Percentiles rank a stretch among this genome's conserved stretches.
phyloP scores from a whole-genome alignment of 2,329 filamentous ascomycete genomes.

The Monilinia laxa region DNA sequence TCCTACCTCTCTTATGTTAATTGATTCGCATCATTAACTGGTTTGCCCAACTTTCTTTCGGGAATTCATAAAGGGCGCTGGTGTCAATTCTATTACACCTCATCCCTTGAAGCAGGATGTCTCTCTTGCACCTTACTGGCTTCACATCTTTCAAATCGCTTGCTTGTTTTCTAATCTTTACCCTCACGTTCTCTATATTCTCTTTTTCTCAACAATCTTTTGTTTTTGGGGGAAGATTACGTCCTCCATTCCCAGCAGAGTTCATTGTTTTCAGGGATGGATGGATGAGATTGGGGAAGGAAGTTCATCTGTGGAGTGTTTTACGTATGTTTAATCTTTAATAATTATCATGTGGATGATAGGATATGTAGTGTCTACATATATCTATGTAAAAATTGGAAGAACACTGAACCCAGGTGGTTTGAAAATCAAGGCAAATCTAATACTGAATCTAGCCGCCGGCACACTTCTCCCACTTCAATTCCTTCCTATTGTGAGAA shows the following conservation, averaged over 20 bases:
- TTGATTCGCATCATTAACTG: neutral
- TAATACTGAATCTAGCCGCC: conserved; percentile 4
- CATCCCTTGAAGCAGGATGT: neutral
- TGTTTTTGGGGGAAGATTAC: conserved; percentile 1
- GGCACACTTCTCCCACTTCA: conserved; percentile 19
- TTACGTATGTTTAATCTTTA: conserved; percentile 9
- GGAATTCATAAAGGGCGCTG: neutral
- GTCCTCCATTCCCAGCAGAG: neutral
- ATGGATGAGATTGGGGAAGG: conserved; percentile 5
- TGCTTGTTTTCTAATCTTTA: conserved; percentile 2
- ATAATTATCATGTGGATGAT: neutral
- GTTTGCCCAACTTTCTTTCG: no score
- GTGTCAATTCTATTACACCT: neutral
- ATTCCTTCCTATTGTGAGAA: conserved; percentile 15
- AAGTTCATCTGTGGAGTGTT: conserved; percentile 17
- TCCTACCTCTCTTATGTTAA: no score
- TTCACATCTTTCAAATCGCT: neutral
- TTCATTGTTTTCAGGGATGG: conserved; percentile 2
- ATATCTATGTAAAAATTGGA: neutral
- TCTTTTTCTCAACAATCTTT: conserved; percentile 5
- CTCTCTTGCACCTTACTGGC: conserved; percentile 5
- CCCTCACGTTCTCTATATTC: conserved; percentile 6
- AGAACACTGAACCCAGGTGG: neutral
- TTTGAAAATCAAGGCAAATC: neutral
- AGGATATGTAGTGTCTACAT: neutral